phyloP scores from a whole-genome alignment of 2,329 filamentous ascomycete genomes.

The Scytalidium lignicola region DNA sequence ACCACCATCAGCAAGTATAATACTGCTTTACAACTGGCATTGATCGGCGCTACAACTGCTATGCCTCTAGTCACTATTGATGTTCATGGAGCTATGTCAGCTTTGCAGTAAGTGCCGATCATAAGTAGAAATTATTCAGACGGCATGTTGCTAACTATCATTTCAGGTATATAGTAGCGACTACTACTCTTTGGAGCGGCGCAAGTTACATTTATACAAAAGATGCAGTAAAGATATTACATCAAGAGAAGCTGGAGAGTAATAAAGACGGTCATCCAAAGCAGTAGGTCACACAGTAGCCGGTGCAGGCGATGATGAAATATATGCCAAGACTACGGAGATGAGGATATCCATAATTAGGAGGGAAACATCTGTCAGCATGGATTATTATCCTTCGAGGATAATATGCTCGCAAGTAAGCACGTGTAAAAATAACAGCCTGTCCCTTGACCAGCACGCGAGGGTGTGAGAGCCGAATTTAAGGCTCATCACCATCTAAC shows the following conservation, averaged over 20 bases:
- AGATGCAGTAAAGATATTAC: constrained; percentile 83
- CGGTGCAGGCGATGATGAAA: too few relatives aligned
- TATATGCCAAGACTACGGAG: too few relatives aligned
- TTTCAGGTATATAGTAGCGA: constrained; percentile 68
- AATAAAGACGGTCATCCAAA: constrained; percentile 7
- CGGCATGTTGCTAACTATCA: constrained; percentile 36
- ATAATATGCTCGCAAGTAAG: too few relatives aligned
- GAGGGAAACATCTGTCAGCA: too few relatives aligned
- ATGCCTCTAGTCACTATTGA: constrained; percentile 67
- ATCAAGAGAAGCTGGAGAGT: constrained; percentile 21
- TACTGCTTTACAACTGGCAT: constrained; percentile 81
- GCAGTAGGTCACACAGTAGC: background rate
- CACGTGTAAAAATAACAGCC: too few relatives aligned
- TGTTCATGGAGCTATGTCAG: constrained; percentile 49
- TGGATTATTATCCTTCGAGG: too few relatives aligned
- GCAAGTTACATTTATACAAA: constrained; percentile 88
- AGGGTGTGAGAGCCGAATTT: too few relatives aligned
- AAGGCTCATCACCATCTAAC: too few relatives aligned
- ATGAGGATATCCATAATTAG: too few relatives aligned
- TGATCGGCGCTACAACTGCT: constrained; percentile 80
- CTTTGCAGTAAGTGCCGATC: constrained; percentile 53
- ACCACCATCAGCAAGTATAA: constrained; percentile 88
- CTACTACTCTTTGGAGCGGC: constrained; percentile 90
- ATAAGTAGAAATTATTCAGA: background rate
- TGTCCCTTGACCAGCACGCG: too few relatives aligned